Base-by-base conservation (phyloP, 495 filamentous ascomycete genomes). In the Penicillium mononematosum region DNA sequence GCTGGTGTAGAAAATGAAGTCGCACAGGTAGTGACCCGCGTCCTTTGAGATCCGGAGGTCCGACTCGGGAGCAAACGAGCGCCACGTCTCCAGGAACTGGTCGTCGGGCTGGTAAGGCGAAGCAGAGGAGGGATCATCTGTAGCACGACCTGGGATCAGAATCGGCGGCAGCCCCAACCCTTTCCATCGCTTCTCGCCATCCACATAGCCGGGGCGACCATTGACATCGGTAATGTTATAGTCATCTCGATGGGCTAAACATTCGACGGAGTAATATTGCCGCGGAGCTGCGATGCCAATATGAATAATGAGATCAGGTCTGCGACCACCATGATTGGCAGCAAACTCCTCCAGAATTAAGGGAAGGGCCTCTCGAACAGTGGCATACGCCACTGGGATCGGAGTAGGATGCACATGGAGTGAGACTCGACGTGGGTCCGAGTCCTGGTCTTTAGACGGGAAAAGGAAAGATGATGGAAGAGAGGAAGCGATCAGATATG, bases 1-100 rank as follows among this genome's bases (percentile, higher is more conserved):
- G 58, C 83, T 89, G 6, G 86, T 86, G 73, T 85, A 95, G 70
- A 89, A 94, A 47, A 88, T 92, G 66, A 92, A 96, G 62, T 93
- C 91, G 68, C 91, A 96, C 16, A 93, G 75, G 65, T 88, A 96
- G 44, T 83, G 85, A 0, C 91, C 91, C 0, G 91, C 87, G 64
- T 95, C 87, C 43, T 86, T 82, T 5, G 87, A 90, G 12, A 87
- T 73, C 7, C 83, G 77, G 1, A 90, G 63, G 59, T 89, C 85
- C 24, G 78, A 61, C 14, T 75, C 73, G 17, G 58, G 67, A 1
- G 61, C 65, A 36, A 71, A 59, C 0, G 61, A 58, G 50, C 69
- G 70, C 74, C 76, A 77, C 12, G 58, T 53, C 5, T 66, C 59
- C 20, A 77, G 55, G 46, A 79, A 70, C 10, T 69, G 61, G 6